Evolutionary conservation across 176 grass and related monocot genomes (phyloP).

Genomic region (Zoysia pacifica): DNA sequence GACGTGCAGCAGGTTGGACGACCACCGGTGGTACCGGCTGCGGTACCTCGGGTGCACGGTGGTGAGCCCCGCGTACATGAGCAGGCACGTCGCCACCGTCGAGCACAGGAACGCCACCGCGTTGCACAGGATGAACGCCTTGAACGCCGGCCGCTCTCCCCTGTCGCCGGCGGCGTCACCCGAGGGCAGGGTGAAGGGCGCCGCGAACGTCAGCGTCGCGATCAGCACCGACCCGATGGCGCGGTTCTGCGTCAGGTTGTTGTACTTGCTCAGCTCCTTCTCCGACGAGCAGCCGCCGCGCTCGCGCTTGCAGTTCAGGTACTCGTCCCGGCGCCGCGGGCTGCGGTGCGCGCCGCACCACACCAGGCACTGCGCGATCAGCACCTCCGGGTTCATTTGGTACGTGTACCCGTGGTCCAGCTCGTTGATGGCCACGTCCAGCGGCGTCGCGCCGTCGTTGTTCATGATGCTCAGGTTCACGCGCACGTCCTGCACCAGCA

Average conservation of each 20-base stretch:
- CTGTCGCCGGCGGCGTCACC: not conserved
- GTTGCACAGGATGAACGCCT: slow-evolving; percentile 39
- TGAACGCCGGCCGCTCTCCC: slow-evolving; percentile 30
- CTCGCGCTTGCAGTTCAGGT: slow-evolving; percentile 2
- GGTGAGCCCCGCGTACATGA: slow-evolving; percentile 39
- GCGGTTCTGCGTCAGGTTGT: slow-evolving; percentile 39
- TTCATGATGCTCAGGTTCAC: slow-evolving; percentile 43
- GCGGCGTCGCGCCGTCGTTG: slow-evolving; percentile 46
- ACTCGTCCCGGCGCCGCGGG: slow-evolving; percentile 29
- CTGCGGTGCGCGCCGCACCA: slow-evolving; percentile 45
- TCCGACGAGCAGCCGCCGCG: not conserved
- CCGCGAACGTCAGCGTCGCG: slow-evolving; percentile 46
- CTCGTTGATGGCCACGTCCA: slow-evolving; percentile 34
- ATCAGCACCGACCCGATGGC: slow-evolving; percentile 48
- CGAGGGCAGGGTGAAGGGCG: slow-evolving; percentile 32
- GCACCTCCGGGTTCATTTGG: slow-evolving; percentile 38
- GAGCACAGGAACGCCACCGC: slow-evolving; percentile 48
- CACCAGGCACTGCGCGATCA: slow-evolving; percentile 43
- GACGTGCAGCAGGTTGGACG: slow-evolving; percentile 28
- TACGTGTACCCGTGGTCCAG: slow-evolving; percentile 23
- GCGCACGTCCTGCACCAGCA: slow-evolving; percentile 13
- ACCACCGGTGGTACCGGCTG: slow-evolving; percentile 20
- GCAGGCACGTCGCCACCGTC: slow-evolving; percentile 42
- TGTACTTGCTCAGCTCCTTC: slow-evolving; percentile 41
- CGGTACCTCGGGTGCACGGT: slow-evolving; percentile 32